These are phyloP conservation scores for Aspergillus sparsus DNA, from an alignment of 495 filamentous ascomycete species.

Conservation along the genomic window DNA sequence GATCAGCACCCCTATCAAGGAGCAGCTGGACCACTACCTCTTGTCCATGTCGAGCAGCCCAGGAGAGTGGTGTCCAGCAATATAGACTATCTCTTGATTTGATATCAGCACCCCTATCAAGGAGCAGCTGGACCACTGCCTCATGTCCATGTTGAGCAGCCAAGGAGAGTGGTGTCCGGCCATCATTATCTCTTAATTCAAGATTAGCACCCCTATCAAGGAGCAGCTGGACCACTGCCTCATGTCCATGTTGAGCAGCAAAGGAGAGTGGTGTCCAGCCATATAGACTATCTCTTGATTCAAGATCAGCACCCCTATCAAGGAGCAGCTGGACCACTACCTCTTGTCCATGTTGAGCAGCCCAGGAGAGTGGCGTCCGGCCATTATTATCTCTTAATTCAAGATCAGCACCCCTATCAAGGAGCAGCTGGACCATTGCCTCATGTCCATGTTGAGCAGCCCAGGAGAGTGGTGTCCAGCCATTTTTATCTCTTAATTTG, in stretches of 20 bases:
- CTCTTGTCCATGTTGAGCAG: not conserved
- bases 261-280: not conserved
- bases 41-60: no score
- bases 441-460: not conserved
- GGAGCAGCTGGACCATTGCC: not conserved
- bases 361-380: conserved; percentile 9
- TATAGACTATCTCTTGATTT: no score
- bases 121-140: no score
- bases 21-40: no score
- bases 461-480: not conserved
- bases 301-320: not conserved
- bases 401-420: not conserved
- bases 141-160: no score
- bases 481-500: not conserved
- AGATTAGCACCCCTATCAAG: no score
- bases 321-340: not conserved
- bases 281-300: not conserved
- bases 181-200: no score
- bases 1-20: no score
- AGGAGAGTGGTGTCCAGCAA: no score
- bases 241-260: not conserved
- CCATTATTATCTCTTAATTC: not conserved
- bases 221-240: not conserved
- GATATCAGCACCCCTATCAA: no score
- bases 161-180: no score